These are phyloP conservation scores for Psilocybe cubensis DNA, from an alignment of 768 basidiomycete species.

Conservation along the genomic window DNA sequence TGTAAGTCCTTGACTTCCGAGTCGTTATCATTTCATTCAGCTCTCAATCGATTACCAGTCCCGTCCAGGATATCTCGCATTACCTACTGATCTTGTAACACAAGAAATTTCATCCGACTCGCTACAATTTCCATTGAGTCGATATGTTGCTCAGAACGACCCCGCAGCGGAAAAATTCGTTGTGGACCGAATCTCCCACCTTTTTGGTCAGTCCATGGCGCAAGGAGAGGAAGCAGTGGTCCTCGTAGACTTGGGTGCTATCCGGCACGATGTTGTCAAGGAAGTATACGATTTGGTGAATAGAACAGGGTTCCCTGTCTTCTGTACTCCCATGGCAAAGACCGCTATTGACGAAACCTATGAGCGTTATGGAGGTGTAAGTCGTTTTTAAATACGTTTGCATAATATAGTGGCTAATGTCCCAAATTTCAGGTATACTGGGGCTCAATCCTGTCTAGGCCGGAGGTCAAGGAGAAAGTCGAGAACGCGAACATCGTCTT, in stretches of 20 bases:
- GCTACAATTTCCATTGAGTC: slow-evolving; percentile 58
- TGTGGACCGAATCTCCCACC: slow-evolving; percentile 62
- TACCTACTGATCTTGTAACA: slow-evolving; percentile 81
- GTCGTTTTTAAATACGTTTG: not conserved
- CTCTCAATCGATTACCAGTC: slow-evolving; percentile 42
- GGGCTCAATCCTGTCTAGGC: slow-evolving; percentile 61
- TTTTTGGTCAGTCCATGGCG: slow-evolving; percentile 58
- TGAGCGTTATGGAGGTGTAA: slow-evolving; percentile 75
- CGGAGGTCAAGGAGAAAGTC: slow-evolving; percentile 65
- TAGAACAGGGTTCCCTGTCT: slow-evolving; percentile 70
- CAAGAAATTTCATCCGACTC: slow-evolving; percentile 63
- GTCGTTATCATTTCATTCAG: not conserved
- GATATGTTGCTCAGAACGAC: slow-evolving; percentile 54
- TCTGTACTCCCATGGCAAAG: slow-evolving; percentile 79
- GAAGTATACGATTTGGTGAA: slow-evolving; percentile 65
- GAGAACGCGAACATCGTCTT: slow-evolving; percentile 74
- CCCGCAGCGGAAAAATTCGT: slow-evolving; percentile 64
- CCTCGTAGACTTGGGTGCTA: slow-evolving; percentile 79
- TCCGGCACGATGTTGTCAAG: slow-evolving; percentile 64
- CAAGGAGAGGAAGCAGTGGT: slow-evolving; percentile 63
- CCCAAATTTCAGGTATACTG: slow-evolving; percentile 59
- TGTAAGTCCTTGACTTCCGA: slow-evolving; percentile 31
- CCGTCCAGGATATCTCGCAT: slow-evolving; percentile 80
- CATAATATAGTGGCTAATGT: not conserved
- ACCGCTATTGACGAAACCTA: slow-evolving; percentile 65